These are phyloP conservation scores for Xylaria sp. DNA, from an alignment of 2,329 filamentous ascomycete species.

Conservation along the genomic window DNA sequence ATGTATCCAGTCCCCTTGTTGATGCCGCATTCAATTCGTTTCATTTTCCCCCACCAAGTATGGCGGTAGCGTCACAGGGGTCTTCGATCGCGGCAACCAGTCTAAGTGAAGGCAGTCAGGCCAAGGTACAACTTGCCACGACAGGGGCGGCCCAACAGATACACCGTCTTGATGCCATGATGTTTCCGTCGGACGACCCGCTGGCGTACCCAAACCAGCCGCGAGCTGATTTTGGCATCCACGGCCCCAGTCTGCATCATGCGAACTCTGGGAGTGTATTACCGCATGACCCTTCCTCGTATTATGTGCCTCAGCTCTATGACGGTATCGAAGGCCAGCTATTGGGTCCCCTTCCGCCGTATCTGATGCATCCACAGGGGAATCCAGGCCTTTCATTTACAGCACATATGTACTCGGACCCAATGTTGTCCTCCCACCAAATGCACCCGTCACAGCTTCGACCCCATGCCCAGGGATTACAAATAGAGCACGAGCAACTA, in stretches of 20 bases:
- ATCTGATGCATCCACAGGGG: slow-evolving; percentile 68
- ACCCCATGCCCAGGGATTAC: slow-evolving; percentile 43
- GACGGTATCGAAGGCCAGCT: slow-evolving; percentile 80
- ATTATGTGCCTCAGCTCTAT: slow-evolving; percentile 64
- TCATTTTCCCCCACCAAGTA: slow-evolving; percentile 44
- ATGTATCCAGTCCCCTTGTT: slow-evolving; percentile 40
- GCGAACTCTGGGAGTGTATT: slow-evolving; percentile 48
- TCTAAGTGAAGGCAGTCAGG: slow-evolving; percentile 47
- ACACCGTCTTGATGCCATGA: slow-evolving; percentile 78
- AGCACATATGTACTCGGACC: slow-evolving; percentile 58
- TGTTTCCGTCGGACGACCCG: slow-evolving; percentile 83
- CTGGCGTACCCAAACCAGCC: slow-evolving; percentile 84
- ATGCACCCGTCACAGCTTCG: slow-evolving; percentile 50
- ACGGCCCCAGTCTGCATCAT: slow-evolving; percentile 47
- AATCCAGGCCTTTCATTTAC: slow-evolving; percentile 57
- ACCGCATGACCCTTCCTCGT: slow-evolving; percentile 55
- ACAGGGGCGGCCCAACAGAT: slow-evolving; percentile 59
- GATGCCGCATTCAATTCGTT: slow-evolving; percentile 42
- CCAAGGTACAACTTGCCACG: slow-evolving; percentile 44
- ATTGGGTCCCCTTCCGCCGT: slow-evolving; percentile 76
- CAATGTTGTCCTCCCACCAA: slow-evolving; percentile 56
- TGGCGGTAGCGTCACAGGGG: slow-evolving; percentile 45
- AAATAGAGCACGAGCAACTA: slow-evolving; percentile 46
- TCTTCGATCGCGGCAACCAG: slow-evolving; percentile 41
- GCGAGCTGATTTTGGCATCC: slow-evolving; percentile 68